Evolutionary conservation across 2,329 filamentous ascomycete genomes (phyloP), one percentile per base, ranked within the genome.

Genomic region (Calonectria naviculata): DNA sequence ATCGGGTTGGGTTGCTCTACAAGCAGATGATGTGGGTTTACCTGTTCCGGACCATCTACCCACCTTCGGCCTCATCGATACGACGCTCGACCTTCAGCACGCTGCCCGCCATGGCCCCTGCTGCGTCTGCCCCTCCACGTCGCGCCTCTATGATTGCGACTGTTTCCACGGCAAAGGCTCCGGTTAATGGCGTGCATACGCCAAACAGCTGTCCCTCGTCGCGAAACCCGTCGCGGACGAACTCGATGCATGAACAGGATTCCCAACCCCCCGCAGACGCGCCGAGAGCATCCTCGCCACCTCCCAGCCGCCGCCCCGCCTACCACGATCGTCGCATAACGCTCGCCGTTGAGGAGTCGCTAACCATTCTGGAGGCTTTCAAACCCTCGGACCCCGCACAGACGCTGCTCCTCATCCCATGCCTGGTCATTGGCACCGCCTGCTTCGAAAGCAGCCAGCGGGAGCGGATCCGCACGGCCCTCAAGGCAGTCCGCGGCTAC

Each of bases 21-120:
- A 90, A 90, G 79, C 89, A 92, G 77, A 91, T 91, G 87, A 87
- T 92, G 83, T 92, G 90, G 88, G 86, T 92, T 13, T 92, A 92
- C 74, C 84, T 92, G 2, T 89, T 88, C 80, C 85, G 89, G 38
- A 91, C 90, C 7, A 88, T 92, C 44, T 90, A 90, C 68, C 90
- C 90, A 5, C 90, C 90, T 3, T 81, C 78, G 10, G 64, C 78
- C 6, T 69, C 76, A 8, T 75, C 78, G 13, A 75, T 76, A 19
- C 79, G 80, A 21, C 81, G 80, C 24, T 79, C 80, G 21, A 82
- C 79, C 12, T 75, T 82, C 26, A 79, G 78, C 49, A 78, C 78
- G 10, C 67, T 79, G 19, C 78, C 80, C 36, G 67, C 74, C 5
- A 58, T 75, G 26, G 62, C 75, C 10, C 49, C 76, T 19, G 68